Evolutionary conservation across 352 stramenopile species (phyloP).

Genomic region (Pythium guiyangense): DNA sequence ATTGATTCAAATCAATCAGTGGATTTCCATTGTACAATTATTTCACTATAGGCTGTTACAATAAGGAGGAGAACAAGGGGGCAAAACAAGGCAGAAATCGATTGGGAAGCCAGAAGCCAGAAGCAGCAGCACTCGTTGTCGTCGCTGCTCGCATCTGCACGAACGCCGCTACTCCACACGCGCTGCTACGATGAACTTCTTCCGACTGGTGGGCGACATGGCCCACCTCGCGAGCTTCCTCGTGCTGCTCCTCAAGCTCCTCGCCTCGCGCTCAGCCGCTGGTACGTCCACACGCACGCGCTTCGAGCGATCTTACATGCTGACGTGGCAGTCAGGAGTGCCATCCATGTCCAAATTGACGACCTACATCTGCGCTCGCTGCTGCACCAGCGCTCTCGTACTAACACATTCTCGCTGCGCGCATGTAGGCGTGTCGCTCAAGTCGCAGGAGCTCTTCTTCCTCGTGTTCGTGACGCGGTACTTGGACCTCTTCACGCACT

Average conservation of each 20-base stretch:
- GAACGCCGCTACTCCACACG: neutral
- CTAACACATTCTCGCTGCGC: neutral
- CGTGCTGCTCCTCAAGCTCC: slow-evolving; percentile 96
- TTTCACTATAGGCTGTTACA: too few species aligned
- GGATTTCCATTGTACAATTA: too few species aligned
- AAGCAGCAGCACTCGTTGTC: neutral
- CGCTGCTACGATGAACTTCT: slow-evolving; percentile 89
- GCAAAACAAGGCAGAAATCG: too few species aligned
- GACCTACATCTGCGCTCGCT: neutral
- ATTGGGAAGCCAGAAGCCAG: too few species aligned
- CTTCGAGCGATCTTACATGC: neutral
- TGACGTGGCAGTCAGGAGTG: neutral
- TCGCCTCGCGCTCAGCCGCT: slow-evolving; percentile 73
- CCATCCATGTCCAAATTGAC: too few species aligned
- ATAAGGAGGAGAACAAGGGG: too few species aligned
- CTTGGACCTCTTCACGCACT: slow-evolving; percentile 97
- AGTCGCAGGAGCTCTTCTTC: slow-evolving; percentile 99
- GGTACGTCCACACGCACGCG: slow-evolving; percentile 24
- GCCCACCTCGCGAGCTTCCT: slow-evolving; percentile 98
- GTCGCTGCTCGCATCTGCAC: neutral
- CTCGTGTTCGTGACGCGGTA: slow-evolving; percentile 98
- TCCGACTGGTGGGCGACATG: slow-evolving; percentile 98
- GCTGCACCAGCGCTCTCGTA: neutral
- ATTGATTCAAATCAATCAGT: too few species aligned
- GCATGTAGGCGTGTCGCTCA: slow-evolving; percentile 94